These are phyloP conservation scores for Leccinum fallax DNA, from an alignment of 1,284 basidiomycete species.

Conservation along the genomic window DNA sequence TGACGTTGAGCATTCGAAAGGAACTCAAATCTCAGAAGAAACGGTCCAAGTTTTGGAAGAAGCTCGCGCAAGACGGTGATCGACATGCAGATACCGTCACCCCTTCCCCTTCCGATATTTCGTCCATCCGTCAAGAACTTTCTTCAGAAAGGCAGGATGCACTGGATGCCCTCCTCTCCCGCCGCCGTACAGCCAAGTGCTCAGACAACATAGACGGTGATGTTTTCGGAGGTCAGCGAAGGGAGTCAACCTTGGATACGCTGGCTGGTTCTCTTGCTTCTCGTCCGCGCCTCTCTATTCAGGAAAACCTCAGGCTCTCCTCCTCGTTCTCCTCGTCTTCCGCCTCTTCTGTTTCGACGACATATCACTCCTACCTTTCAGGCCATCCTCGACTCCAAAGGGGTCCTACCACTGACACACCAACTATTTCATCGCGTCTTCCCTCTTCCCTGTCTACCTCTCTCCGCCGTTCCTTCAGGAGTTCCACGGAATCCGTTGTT, in stretches of 20 bases:
- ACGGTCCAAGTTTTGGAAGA: constrained; percentile 52
- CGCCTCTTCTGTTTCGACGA: constrained; percentile 19
- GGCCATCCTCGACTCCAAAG: constrained; percentile 9
- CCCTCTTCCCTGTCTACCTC: constrained; percentile 20
- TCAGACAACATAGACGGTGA: constrained; percentile 19
- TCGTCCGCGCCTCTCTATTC: constrained; percentile 26
- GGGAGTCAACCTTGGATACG: constrained; percentile 21
- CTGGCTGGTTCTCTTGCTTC: constrained; percentile 28
- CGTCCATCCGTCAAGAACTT: constrained; percentile 47
- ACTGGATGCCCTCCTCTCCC: constrained; percentile 39
- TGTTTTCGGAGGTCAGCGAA: constrained; percentile 26
- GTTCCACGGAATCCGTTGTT: constrained; percentile 27
- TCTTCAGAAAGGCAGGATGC: constrained; percentile 43
- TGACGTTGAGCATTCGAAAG: constrained; percentile 47
- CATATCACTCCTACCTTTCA: constrained; percentile 20
- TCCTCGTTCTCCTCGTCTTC: constrained; percentile 27
- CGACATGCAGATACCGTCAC: constrained; percentile 41
- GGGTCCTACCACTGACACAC: constrained; percentile 20
- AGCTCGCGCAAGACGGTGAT: constrained; percentile 40
- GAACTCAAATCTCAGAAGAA: constrained; percentile 46
- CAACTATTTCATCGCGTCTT: constrained; percentile 19
- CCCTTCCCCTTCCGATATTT: constrained; percentile 54
- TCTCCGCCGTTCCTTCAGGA: constrained; percentile 22
- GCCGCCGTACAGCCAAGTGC: constrained; percentile 21
- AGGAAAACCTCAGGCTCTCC: constrained; percentile 13